Base-by-base conservation (phyloP, 129 eudicot species). In the Chrysanthemum makinoi region DNA sequence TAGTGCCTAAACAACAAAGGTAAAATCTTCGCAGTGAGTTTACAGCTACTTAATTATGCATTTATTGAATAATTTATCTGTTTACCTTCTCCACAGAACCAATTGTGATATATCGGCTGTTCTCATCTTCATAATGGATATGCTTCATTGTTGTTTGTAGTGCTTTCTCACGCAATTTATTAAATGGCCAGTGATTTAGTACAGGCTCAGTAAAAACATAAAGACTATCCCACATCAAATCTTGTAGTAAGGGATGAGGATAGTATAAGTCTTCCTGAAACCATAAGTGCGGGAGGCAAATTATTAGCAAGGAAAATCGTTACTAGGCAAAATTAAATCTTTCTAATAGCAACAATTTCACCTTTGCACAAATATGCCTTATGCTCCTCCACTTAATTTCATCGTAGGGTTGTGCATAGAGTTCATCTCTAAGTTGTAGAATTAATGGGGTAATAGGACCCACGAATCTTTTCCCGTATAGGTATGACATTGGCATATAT, bases 11-110 rank as follows among this genome's bases (percentile, higher is more conserved):
- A 56, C 16, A 69, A 59, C 26, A 56, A 57, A 11, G 47, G 47
- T 62, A 4, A 48, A 30, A 33, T 43, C 22, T 54, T n/a, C n/a
- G n/a, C n/a, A n/a, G n/a, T n/a, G n/a, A n/a, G n/a, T n/a, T n/a
- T n/a, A n/a, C n/a, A n/a, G n/a, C n/a, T n/a, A n/a, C n/a, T n/a
- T n/a, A n/a, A n/a, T n/a, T n/a, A n/a, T n/a, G n/a, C n/a, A n/a
- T n/a, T n/a, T n/a, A n/a, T n/a, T n/a, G n/a, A n/a, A n/a, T n/a
- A n/a, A n/a, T 56, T n/a, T 43, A 20, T 26, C 4, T 16, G n/a
- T 54, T 53, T 51, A 87, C 90, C 82, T 91, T 91, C 66, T 91
- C 96, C 1, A 91, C 92, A 14, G 81, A 81, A 33, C 97, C 97
- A 58, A 88, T 86, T 19, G 95, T 88, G 49, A 91, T 83, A 52